These are phyloP conservation scores for Auriculariales sp. DNA, from an alignment of 768 basidiomycete species.

Conservation along the genomic window DNA sequence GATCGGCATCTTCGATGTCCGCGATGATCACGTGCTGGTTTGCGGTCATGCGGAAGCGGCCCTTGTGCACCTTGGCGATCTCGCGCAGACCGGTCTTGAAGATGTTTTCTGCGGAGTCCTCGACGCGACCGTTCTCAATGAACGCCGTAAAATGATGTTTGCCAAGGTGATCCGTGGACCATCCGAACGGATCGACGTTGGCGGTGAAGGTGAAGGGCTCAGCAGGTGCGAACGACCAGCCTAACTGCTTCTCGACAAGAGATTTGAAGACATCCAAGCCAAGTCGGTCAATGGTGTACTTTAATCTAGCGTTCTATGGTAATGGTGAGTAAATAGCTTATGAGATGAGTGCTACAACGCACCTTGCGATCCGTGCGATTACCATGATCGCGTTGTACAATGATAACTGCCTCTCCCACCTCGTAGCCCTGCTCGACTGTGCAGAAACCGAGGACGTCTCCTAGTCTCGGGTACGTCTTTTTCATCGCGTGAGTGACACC, in stretches of 20 bases:
- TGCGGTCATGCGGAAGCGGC: conserved; percentile 81
- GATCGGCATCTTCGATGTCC: conserved; percentile 59
- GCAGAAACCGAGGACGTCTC: conserved; percentile 84
- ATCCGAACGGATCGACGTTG: conserved; percentile 91
- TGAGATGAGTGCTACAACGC: conserved; percentile 18
- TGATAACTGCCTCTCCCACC: conserved; percentile 86
- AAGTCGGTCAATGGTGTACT: conserved; percentile 96
- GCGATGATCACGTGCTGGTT: conserved; percentile 91
- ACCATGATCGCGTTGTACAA: conserved; percentile 89
- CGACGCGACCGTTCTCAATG: conserved; percentile 96
- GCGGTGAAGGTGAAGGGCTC: conserved; percentile 70
- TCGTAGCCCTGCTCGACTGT: conserved; percentile 70
- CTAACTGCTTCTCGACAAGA: conserved; percentile 81
- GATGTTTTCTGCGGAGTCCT: conserved; percentile 77
- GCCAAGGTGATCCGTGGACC: conserved; percentile 78
- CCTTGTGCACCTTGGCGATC: conserved; percentile 90
- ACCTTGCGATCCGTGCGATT: conserved; percentile 94
- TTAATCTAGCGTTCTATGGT: conserved; percentile 73
- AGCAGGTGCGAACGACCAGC: conserved; percentile 58
- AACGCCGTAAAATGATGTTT: conserved; percentile 85
- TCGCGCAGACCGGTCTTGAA: conserved; percentile 90
- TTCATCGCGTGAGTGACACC: conserved; percentile 98
- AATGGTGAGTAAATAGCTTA: neutral
- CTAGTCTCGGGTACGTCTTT: conserved; percentile 91
- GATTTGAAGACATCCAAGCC: conserved; percentile 75